Base-by-base conservation (phyloP, 2,329 filamentous ascomycete genomes). In the Monosporascus sp. region DNA sequence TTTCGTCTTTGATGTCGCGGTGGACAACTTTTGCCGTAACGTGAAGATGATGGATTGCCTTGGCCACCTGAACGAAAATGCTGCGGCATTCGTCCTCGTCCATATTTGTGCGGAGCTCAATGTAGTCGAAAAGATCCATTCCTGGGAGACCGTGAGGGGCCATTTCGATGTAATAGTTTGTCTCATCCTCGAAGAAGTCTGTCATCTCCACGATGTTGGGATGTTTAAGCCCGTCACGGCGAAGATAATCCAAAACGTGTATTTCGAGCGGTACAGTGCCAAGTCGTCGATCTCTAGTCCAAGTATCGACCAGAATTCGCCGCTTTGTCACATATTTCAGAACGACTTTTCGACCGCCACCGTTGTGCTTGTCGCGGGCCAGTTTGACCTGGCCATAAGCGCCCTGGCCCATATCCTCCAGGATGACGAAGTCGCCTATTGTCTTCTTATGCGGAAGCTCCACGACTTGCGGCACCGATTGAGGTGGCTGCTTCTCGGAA, bases 101-200 rank as follows among this genome's bases (percentile, higher is more conserved):
- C 94, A 99, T 99, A 65, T 93, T 97, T 46, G 91, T 86, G 26
- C 93, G 87, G 51, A 99, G 81, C 71, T 99, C 94, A 61, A 99
- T 99, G 70, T 99, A 99, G 72, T 99, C 94, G 66, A 99, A 99
- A 2, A 99, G 80, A 70, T 99, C 94, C 92, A 99, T 97, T 14
- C 94, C 94, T 0, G 94, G 94, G 38, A 97, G 78, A 1, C 94
- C 94, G 64, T 97, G 94, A 0, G 94, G 94, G 16, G 89, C 81
- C 91, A 97, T 99, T 70, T 97, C 94, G 62, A 99, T 99, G 71
- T 99, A 99, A 73, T 99, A 99, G 67, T 99, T 97, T 63, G 86
- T 78, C 59, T 90, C 86, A 61, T 95, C 90, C 69, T 88, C 85
- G 61, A 88, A 88, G 67, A 88, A 88, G 57, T 84, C 83, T 55